phyloP scores from a whole-genome alignment of 2,329 filamentous ascomycete species.

The Geosmithia flava region DNA sequence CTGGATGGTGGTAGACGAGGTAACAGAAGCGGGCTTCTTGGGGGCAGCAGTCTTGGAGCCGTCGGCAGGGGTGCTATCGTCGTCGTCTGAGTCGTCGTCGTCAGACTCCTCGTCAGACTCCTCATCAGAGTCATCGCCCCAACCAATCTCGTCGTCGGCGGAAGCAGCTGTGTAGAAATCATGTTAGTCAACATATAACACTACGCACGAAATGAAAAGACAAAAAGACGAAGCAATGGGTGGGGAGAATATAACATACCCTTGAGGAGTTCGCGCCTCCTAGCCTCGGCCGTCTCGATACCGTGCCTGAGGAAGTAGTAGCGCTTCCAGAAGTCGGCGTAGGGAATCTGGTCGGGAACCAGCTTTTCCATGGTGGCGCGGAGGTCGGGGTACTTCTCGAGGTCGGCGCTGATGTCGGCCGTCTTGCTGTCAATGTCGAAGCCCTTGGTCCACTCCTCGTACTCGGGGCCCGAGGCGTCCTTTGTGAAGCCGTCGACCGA shows the following conservation, averaged over 20 bases:
- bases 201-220: background rate
- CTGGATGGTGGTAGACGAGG: conserved; percentile 50
- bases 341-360: conserved; percentile 87
- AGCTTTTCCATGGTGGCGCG: conserved; percentile 85
- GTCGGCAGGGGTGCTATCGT: conserved; percentile 11
- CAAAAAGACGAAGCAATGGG: background rate
- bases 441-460: conserved; percentile 54
- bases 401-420: conserved; percentile 64
- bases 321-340: conserved; percentile 80
- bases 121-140: conserved; percentile 60
- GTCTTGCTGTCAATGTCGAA: conserved; percentile 83
- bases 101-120: conserved; percentile 19
- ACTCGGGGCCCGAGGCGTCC: conserved; percentile 68
- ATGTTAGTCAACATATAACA: conserved; percentile 5
- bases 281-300: conserved; percentile 84
- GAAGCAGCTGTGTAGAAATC: conserved; percentile 40
- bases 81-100: conserved; percentile 8
- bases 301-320: conserved; percentile 94
- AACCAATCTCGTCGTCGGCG: conserved; percentile 58
- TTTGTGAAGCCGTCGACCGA: conserved; percentile 69
- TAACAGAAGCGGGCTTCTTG: conserved; percentile 35
- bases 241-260: conserved; percentile 39
- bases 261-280: conserved; percentile 79
- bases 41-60: conserved; percentile 1
- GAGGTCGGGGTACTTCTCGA: conserved; percentile 79